Evolutionary conservation across 106 monocot species (phyloP), one percentile per base, ranked within the genome.

Genomic region (Acorus gramineus): DNA sequence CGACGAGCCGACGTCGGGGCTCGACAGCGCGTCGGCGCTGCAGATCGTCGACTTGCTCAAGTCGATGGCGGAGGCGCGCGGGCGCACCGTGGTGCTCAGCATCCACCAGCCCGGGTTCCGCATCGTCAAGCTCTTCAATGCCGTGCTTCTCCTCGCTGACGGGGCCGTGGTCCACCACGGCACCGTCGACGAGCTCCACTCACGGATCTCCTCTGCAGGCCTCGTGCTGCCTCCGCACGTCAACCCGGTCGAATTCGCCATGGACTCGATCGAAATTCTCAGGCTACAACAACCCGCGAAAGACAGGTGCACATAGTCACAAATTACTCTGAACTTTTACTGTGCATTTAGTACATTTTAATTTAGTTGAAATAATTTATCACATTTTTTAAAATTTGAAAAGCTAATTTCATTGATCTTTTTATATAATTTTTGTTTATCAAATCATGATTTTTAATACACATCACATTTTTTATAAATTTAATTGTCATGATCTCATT

Each of bases 1-100:
- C n/a, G 95, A 95, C 76, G 95, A 95, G 66, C 95, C 95, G 7
- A 95, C 95, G 3, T 95, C 90, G 3, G 95, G 95, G 46, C 86
- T 95, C 13, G 95, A 95, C 66, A 84, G 84, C 58, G 63, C 63
- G 6, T 86, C 90, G 4, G 95, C 95, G 5, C 67, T 80, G 2
- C 90, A 90, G 68, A 79, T 86, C 46, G 78, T 90, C 42, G 76
- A 72, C 47, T 71, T 82, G 75, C 79, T 95, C 44, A 77, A 74
- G 55, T 28, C 70, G 53, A 95, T 90, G 95, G 95, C 95, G 2
- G 87, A 80, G 71, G 42, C 50, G 4, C 56, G 72, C 1, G 90
- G 90, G 43, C 66, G 82, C 8, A 95, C 95, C 4, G 69, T 95
- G 8, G 55, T 95, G 42, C 82, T 95, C 57, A 90, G 81, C 82